These are phyloP conservation scores for Begonia fuchsioides DNA, from an alignment of 306 rosid species.

Conservation along the genomic window DNA sequence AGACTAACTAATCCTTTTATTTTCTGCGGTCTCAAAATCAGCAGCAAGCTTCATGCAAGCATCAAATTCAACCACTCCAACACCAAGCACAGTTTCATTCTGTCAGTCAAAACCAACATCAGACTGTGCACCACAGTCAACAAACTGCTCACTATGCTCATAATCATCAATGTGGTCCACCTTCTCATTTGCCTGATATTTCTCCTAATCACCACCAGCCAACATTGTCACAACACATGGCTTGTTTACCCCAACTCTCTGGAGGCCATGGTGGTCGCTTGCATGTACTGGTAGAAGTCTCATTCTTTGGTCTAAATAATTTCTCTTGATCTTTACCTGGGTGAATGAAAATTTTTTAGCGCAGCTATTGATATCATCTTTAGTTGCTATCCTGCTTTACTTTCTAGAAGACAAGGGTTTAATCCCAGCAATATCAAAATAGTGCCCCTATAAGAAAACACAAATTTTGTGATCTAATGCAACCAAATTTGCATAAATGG, in stretches of 20 bases:
- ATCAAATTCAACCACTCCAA: slow-evolving; percentile 49
- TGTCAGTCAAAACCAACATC: slow-evolving; percentile 50
- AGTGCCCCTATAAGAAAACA: no score
- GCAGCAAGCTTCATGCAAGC: slow-evolving; percentile 59
- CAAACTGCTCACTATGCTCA: slow-evolving; percentile 60
- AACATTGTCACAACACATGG: slow-evolving; percentile 68
- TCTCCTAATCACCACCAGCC: slow-evolving; percentile 71
- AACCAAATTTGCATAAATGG: no score
- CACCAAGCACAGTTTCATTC: slow-evolving; percentile 80
- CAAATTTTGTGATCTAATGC: no score
- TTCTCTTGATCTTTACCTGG: no score
- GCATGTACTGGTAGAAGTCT: slow-evolving; percentile 61
- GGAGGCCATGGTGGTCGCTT: slow-evolving; percentile 72
- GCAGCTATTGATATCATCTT: no score
- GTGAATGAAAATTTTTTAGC: no score
- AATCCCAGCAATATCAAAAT: no score
- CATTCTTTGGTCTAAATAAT: no score
- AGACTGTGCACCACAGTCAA: slow-evolving; percentile 62
- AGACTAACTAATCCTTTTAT: background rate
- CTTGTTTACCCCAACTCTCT: slow-evolving; percentile 58
- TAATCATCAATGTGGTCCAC: slow-evolving; percentile 53
- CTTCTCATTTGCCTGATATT: slow-evolving; percentile 65
- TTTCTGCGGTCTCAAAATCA: slow-evolving; percentile 42
- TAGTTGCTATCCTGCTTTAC: no score
- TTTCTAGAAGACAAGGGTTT: no score